Percentiles rank a stretch among this genome's conserved stretches.
Conservation (phyloP, 2,329 filamentous ascomycete species). For the Colletotrichum sp. region DNA sequence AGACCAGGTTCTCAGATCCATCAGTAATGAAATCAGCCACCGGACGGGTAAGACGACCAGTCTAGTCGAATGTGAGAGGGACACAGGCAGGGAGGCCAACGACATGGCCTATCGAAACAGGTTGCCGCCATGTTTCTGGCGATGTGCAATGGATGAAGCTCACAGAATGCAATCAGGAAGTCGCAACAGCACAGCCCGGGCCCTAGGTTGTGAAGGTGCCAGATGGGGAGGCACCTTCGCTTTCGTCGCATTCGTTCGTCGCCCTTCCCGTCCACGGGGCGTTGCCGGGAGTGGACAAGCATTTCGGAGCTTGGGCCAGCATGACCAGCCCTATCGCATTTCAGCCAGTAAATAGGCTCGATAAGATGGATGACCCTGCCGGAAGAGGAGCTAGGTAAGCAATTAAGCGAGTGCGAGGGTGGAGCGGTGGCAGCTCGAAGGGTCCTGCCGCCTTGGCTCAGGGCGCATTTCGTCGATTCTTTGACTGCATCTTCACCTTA, state of each 20-base stretch:
- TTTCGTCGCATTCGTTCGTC: neutral
- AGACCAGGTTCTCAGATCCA: neutral
- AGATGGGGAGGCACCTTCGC: neutral
- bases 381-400: neutral
- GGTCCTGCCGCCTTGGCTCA: neutral
- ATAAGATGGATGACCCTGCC: neutral
- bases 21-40: neutral
- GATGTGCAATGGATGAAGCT: neutral
- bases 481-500: neutral
- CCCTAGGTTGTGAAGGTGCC: neutral
- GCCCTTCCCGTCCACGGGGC: neutral
- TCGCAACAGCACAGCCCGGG: neutral
- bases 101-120: neutral
- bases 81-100: neutral
- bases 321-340: neutral
- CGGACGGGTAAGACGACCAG: neutral
- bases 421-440: neutral
- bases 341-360: neutral
- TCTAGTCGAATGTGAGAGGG: neutral
- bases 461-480: neutral
- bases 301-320: neutral
- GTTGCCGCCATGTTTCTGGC: neutral
- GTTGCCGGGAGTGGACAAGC: neutral
- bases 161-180: neutral
- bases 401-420: slow-evolving; percentile 3